Conservation (phyloP, 257 asterid genomes). For the Hygrophila difformis region DNA sequence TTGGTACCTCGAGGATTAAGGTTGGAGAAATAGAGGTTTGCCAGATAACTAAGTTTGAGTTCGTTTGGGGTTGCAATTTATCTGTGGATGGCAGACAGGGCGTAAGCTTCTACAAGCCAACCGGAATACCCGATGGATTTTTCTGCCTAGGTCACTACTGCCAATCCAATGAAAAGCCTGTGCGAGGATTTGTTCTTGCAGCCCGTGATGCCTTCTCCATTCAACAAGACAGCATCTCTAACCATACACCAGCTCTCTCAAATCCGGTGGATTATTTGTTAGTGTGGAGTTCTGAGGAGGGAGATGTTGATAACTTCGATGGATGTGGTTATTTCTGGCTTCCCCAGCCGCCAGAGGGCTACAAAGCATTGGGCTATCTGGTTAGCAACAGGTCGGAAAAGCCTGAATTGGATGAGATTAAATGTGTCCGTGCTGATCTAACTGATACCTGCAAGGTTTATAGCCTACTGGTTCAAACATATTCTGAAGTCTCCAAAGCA, state of each 20-base stretch:
- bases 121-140: constrained; percentile 59
- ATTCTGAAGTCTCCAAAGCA: not conserved
- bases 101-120: constrained; percentile 71
- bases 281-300: constrained; percentile 6
- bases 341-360: constrained; percentile 8
- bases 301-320: not conserved
- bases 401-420: not conserved
- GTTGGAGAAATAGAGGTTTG: constrained; percentile 77
- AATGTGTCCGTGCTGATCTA: constrained; percentile 4
- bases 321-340: constrained; percentile 2
- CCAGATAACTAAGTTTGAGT: constrained; percentile 48
- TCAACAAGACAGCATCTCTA: not conserved
- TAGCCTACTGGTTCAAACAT: no score
- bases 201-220: constrained; percentile 33
- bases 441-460: not conserved
- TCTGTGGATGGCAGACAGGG: constrained; percentile 41
- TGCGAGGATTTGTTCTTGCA: constrained; percentile 68
- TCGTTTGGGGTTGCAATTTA: constrained; percentile 51
- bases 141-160: constrained; percentile 69
- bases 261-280: not conserved
- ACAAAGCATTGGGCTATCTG: constrained; percentile 2
- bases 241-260: not conserved
- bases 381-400: not conserved
- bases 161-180: constrained; percentile 60
- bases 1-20: constrained; percentile 39